These are phyloP conservation scores for Candida nonsorbophila DNA, from an alignment of 805 yeast genomes.

Conservation along the genomic window DNA sequence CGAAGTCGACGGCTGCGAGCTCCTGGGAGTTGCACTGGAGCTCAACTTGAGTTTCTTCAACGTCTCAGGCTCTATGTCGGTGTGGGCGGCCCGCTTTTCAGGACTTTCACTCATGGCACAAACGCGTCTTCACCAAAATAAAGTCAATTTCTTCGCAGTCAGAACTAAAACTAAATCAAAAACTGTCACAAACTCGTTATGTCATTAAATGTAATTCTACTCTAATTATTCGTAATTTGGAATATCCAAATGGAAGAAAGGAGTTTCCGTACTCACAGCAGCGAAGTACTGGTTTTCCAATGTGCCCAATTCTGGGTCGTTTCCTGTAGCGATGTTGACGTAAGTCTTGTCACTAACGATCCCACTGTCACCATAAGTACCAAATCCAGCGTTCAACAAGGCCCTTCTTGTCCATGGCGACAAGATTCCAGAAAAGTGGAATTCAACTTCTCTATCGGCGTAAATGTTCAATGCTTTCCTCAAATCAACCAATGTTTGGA, in stretches of 20 bases:
- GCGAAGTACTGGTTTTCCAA: constrained; percentile 38
- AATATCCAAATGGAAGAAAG: constrained; percentile 74
- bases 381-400: constrained; percentile 72
- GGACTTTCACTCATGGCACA: too few species aligned
- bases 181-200: too few species aligned
- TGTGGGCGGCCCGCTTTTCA: too few species aligned
- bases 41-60: too few species aligned
- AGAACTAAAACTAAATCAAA: too few species aligned
- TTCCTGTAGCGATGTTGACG: constrained; percentile 31
- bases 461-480: constrained; percentile 66
- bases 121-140: too few species aligned
- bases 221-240: constrained; percentile 50
- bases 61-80: too few species aligned
- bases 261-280: constrained; percentile 59
- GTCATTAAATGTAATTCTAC: too few species aligned
- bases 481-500: constrained; percentile 74
- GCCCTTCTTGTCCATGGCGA: constrained; percentile 86
- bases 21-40: too few species aligned
- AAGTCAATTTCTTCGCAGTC: too few species aligned
- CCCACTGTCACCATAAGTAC: constrained; percentile 43
- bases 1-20: too few species aligned
- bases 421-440: constrained; percentile 80
- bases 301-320: constrained; percentile 25
- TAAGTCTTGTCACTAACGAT: constrained; percentile 34
- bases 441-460: constrained; percentile 80